Evolutionary conservation across 2,329 filamentous ascomycete genomes (phyloP), one percentile per base, ranked within the genome.

Genomic region (Monilinia vaccinii-corymbosi): DNA sequence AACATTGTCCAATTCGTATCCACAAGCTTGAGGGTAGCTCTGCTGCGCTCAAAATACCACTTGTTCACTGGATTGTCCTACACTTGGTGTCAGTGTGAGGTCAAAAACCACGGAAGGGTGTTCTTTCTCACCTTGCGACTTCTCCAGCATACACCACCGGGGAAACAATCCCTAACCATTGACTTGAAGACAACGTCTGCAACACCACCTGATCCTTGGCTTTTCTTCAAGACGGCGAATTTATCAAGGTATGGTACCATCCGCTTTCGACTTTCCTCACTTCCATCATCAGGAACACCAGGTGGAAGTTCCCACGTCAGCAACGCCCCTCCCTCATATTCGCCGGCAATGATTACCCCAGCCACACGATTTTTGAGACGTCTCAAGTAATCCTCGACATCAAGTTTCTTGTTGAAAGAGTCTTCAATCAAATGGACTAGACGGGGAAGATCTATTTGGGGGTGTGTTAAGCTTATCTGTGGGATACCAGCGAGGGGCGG

Each of bases 1-100:
- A 99, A 99, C 91, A 97, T 97, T 4, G 91, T 91, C 94, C 94
- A 99, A 67, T 92, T 87, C 49, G 83, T 89, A n/a, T 82, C 84
- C 0, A 81, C 79, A 42, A 99, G 75, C 75, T 95, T 94, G 80
- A 86, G 88, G 2, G 86, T 92, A 0, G 94, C 94, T 51, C 82
- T 77, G 2, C 89, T 90, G 51, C 94, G 81, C 75, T 99, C 94
- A 75, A 97, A 97, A 73, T 99, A 99, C 94, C 94, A 99, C 72
- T 97, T 97, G 71, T 99, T 99, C 5, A 99, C 94, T 0, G 92
- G 93, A 70, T 99, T 97, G 71, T 92, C 84, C 70, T 87, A 88
- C 36, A 42, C 3, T 32, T 4, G 16, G 16, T n/a, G 16, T 40
- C 13, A 58, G 45, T 40, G 52, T 7, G 2, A 23, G 34, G 2